phyloP scores from a whole-genome alignment of 441 rosid genomes.

The Corymbia citriodora region DNA sequence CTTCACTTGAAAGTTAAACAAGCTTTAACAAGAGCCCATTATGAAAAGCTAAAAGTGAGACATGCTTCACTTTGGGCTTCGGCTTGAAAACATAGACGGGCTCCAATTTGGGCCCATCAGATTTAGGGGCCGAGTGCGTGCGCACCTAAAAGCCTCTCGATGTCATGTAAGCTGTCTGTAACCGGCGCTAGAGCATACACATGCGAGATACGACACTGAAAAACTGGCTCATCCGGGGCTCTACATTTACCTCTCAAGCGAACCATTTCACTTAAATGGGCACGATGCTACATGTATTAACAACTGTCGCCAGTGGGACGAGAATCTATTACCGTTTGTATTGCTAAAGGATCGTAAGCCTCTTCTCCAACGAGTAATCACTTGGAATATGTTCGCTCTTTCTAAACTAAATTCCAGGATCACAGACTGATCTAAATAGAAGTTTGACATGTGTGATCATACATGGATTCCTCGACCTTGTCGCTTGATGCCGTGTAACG shows the following conservation, averaged over 20 bases:
- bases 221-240: background rate
- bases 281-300: background rate
- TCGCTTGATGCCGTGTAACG: background rate
- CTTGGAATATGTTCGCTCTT: background rate
- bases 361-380: background rate
- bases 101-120: background rate
- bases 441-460: background rate
- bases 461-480: background rate
- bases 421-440: background rate
- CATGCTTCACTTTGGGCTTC: background rate
- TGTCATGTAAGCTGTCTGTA: background rate
- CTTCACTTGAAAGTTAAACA: background rate
- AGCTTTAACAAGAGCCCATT: background rate
- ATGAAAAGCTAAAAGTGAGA: background rate
- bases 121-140: background rate
- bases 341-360: background rate
- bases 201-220: background rate
- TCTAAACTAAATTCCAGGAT: background rate
- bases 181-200: background rate
- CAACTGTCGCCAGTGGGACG: background rate
- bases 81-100: background rate
- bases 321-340: background rate
- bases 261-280: background rate
- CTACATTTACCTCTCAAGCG: background rate
- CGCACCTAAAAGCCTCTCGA: background rate